Base-by-base conservation (phyloP, 2,329 filamentous ascomycete genomes). In the Penicillium sp. region DNA sequence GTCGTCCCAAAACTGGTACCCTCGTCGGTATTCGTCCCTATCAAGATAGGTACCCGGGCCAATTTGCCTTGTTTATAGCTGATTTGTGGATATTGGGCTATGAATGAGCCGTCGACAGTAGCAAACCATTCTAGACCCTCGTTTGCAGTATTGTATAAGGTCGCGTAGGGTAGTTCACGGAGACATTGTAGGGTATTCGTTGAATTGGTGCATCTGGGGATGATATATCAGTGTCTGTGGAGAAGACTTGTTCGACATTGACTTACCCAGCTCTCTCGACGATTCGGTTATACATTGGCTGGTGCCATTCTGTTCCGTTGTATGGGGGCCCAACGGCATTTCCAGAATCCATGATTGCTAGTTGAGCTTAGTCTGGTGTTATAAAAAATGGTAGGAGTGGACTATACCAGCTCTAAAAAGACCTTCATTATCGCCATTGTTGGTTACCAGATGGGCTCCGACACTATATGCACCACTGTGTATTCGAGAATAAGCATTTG, bases 21-120 rank as follows among this genome's bases (percentile, higher is more conserved):
- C 69, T 90, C 87, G 63, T 89, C 87, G 1, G 81, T 82, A 69
- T 88, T 89, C 33, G 82, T 81, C 6, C 88, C 87, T 42, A 82
- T 75, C 6, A 90, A 77, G 40, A 89, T 80, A 2, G 86, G 85
- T 0, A 89, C 84, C 37, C 83, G 78, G 47, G 87, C 82, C 57
- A 89, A 86, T 21, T 81, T 80, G 35, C 86, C 86, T 7, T 79
- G 67, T 1, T 72, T 74, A 13, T 89, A 76, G 63, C 87, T 84
- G 10, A 80, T 72, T 5, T 81, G 82, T 1, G 80, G 81, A 55
- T 79, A 82, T 19, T 80, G 78, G 7, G 77, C 73, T 43, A 87
- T 78, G 63, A 87, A 82, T 59, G 83, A 81, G 12, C 81, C 81
- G 61, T 88, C 86, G 52, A 85, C 67, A 12, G 79, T 73, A 4